phyloP scores from a whole-genome alignment of 1,284 basidiomycete genomes.

The Leccinum angustisporum region DNA sequence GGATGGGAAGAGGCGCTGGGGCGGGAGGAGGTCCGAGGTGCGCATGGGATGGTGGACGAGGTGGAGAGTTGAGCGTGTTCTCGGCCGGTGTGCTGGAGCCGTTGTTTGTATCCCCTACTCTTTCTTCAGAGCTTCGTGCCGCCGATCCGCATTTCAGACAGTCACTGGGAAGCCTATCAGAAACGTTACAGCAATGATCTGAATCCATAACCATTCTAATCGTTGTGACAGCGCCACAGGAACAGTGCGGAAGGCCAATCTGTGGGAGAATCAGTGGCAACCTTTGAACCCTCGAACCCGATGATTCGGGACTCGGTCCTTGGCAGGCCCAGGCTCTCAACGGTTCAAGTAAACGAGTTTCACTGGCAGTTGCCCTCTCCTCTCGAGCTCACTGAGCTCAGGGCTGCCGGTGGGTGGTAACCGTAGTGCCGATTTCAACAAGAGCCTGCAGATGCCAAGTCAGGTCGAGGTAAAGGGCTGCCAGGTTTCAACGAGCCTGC shows the following conservation, averaged over 20 bases:
- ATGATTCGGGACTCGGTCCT: too few relatives aligned
- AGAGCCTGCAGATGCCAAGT: too few relatives aligned
- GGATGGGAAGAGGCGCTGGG: constrained; percentile 72
- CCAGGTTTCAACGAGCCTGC: neutral
- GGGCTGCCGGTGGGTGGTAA: too few relatives aligned
- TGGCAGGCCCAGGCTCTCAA: neutral
- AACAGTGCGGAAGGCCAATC: too few relatives aligned
- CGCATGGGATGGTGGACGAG: constrained; percentile 3
- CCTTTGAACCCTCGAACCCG: too few relatives aligned
- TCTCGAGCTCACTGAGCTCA: neutral
- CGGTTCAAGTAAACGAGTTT: neutral
- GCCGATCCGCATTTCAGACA: neutral
- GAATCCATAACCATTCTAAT: too few relatives aligned
- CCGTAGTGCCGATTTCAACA: neutral
- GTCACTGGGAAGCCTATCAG: neutral
- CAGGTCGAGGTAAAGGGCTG: neutral
- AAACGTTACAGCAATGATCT: too few relatives aligned
- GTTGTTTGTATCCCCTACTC: neutral
- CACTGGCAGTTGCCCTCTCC: neutral
- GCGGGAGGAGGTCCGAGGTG: constrained; percentile 28
- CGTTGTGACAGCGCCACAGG: too few relatives aligned
- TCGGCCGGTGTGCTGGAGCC: neutral
- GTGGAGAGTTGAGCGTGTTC: neutral
- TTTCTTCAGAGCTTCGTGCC: neutral
- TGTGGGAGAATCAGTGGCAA: too few relatives aligned